These are phyloP conservation scores for Amanita muscaria DNA, from an alignment of 768 basidiomycete genomes.

Conservation along the genomic window DNA sequence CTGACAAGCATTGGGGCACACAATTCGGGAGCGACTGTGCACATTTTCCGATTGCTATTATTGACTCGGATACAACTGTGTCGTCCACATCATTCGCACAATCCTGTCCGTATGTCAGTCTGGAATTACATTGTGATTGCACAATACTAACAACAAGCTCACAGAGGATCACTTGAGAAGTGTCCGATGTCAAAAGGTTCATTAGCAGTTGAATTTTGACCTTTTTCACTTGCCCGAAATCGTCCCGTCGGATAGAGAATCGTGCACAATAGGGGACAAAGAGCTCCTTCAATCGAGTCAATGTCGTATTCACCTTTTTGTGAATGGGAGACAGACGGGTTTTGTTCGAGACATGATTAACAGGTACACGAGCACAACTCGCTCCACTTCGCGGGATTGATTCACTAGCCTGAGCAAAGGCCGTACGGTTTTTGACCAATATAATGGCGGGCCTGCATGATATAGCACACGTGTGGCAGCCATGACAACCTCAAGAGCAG, in stretches of 20 bases:
- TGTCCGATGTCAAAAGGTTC: conserved; percentile 56
- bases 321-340: conserved; percentile 44
- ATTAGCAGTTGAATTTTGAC: conserved; percentile 71
- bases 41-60: conserved; percentile 72
- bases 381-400: conserved; percentile 61
- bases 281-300: conserved; percentile 36
- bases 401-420: conserved; percentile 72
- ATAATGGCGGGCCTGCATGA: conserved; percentile 56
- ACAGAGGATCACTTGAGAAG: conserved; percentile 59
- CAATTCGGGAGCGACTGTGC: conserved; percentile 62
- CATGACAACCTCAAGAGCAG: conserved; percentile 61
- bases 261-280: conserved; percentile 54
- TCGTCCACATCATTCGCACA: conserved; percentile 78
- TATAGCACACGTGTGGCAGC: conserved; percentile 68
- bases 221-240: conserved; percentile 56
- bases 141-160: conserved; percentile 69
- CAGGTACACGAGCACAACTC: conserved; percentile 67
- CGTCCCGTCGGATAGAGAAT: conserved; percentile 64
- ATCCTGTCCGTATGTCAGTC: conserved; percentile 38
- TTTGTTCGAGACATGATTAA: conserved; percentile 51
- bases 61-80: conserved; percentile 57
- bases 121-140: neutral
- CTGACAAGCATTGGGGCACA: conserved; percentile 60
- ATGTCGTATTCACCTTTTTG: too few species aligned
- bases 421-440: conserved; percentile 46